These are phyloP conservation scores for Malania oleifera DNA, from an alignment of 164 flowering plant species.

Conservation along the genomic window DNA sequence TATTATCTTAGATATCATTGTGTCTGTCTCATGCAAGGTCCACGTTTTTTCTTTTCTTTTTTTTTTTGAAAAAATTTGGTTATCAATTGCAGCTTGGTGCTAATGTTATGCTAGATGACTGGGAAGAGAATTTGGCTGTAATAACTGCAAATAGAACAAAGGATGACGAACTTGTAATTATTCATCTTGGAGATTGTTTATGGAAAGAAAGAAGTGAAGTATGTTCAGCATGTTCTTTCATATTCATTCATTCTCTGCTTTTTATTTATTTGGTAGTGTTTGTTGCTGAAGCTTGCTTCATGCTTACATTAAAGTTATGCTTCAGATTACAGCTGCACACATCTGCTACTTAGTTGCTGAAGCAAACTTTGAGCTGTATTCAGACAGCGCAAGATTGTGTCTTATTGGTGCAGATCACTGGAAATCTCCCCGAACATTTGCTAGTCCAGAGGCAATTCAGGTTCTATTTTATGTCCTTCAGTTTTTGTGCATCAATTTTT, in stretches of 20 bases:
- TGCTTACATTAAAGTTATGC: conserved; percentile 12
- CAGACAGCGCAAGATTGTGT: conserved; percentile 88
- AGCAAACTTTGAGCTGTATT: conserved; percentile 82
- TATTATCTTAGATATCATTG: too few relatives aligned
- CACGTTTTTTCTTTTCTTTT: background rate
- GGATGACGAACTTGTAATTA: conserved; percentile 82
- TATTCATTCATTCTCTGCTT: background rate
- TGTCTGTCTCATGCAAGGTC: background rate
- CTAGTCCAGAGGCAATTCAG: conserved; percentile 97
- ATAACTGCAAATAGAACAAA: conserved; percentile 86
- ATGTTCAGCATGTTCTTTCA: conserved; percentile 9
- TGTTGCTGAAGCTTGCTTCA: conserved; percentile 5
- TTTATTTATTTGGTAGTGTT: background rate
- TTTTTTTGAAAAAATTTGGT: too few relatives aligned
- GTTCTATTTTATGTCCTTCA: conserved; percentile 27
- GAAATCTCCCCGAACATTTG: conserved; percentile 92
- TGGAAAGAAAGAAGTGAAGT: conserved; percentile 91
- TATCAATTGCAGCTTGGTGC: conserved; percentile 35
- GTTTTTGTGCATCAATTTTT: background rate
- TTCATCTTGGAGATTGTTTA: conserved; percentile 86
- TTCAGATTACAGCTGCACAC: conserved; percentile 84
- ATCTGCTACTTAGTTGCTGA: conserved; percentile 95
- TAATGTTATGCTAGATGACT: conserved; percentile 71
- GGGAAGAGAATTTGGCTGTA: conserved; percentile 89
- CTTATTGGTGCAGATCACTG: conserved; percentile 95